Evolutionary conservation across 352 stramenopile genomes (phyloP).

Genomic region (Phytophthora vignae): DNA sequence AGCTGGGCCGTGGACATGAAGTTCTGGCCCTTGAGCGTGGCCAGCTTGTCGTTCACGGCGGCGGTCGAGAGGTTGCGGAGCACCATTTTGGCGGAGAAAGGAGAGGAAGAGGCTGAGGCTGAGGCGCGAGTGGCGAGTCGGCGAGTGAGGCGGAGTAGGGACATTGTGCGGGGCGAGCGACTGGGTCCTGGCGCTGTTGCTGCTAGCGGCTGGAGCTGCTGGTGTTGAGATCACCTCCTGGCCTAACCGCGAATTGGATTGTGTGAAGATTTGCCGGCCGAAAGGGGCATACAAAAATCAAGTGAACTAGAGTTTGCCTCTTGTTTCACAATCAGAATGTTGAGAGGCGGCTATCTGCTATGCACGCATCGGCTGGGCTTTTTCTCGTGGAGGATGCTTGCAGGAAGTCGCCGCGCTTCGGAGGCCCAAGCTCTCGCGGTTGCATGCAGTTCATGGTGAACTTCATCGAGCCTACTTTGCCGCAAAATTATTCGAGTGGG

Average conservation of each 20-base stretch:
- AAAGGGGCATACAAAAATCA: background rate
- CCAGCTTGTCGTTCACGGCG: conserved; percentile 41
- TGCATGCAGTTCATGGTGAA: no score
- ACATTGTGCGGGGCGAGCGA: conserved; percentile 13
- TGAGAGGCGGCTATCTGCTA: background rate
- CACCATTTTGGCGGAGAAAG: conserved; percentile 1
- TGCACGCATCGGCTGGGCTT: background rate
- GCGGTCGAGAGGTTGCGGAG: conserved; percentile 25
- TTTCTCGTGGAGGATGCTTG: background rate
- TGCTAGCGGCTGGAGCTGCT: background rate
- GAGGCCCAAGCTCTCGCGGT: no score
- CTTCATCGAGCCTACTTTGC: no score
- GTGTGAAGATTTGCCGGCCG: conserved; percentile 5
- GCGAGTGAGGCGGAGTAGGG: conserved; percentile 31
- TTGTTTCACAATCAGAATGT: background rate
- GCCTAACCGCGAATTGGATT: conserved; percentile 8
- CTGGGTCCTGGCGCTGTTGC: conserved; percentile 4
- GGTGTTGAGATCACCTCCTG: background rate
- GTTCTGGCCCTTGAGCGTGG: conserved; percentile 67
- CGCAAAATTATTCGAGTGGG: no score
- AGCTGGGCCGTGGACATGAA: conserved; percentile 82
- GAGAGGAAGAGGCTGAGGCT: background rate
- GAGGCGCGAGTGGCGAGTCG: conserved; percentile 23
- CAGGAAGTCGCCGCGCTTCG: conserved; percentile 7
- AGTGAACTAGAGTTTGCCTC: background rate